Evolutionary conservation across 2,329 filamentous ascomycete genomes (phyloP), one percentile per base, ranked within the genome.

Genomic region (Ceratocystis eucalypticola): DNA sequence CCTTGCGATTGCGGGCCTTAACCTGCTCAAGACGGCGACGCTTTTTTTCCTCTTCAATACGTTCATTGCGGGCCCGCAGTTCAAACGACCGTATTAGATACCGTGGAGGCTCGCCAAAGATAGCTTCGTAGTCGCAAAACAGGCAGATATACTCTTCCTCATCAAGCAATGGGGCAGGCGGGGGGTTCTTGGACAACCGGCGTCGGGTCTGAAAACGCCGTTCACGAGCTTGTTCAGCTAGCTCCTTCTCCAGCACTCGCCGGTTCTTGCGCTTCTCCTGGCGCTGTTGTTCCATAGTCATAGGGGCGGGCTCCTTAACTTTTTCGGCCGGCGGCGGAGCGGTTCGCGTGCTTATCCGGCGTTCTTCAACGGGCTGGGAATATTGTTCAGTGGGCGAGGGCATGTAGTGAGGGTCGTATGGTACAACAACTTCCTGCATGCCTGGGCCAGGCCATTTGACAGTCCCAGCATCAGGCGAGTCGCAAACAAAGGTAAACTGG

Each of bases 111-210:
- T 82, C 82, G n/a, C 93, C 93, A 74, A 96, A 97, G 62, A 99
- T 96, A 64, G 85, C 85, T 76, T 97, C 93, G 73, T 96, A 99
- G 75, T 99, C 94, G 78, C 94, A 99, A 74, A 97, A 97, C 72
- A 96, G 90, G 76, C 94, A 99, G 61, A 97, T 91, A 89, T 92
- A 97, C 63, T 91, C 83, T 69, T 96, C 89, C 70, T 90, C 88
- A 1, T 71, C 71, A 30, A 50, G 28, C 15, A 57, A 8, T 8
- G 55, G 55, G 41, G 78, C 77, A 1, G 88, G 88, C 1, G 89
- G 37, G 12, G 37, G 88, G 71, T 89, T 86, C 71, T 88, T 85
- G 69, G 84, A 84, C 74, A 94, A 95, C 66, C 84, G 82, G 70
- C 88, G 87, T 71, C 89, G 84, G 68, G 94, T 89, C 72, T 89